Evolutionary conservation across 768 basidiomycete species (phyloP).

Genomic region (Tubosaeta brunneosetosa): DNA sequence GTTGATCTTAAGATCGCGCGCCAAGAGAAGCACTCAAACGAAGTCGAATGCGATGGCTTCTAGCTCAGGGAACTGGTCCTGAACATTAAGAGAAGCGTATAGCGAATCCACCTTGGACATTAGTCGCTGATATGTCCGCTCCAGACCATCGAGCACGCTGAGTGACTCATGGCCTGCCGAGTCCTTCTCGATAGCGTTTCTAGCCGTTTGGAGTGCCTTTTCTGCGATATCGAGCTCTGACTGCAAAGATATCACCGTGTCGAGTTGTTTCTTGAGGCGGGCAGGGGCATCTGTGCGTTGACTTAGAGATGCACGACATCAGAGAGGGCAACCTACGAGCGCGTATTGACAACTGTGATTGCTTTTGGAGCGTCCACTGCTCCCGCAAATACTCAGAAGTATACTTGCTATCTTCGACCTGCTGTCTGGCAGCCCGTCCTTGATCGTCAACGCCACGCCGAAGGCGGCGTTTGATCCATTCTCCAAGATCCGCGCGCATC

Average conservation of each 20-base stretch:
- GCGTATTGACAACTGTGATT: neutral
- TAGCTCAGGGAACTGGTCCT: neutral
- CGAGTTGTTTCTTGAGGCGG: neutral
- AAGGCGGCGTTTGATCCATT: neutral
- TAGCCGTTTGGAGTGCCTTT: neutral
- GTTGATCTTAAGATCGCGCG: conserved; percentile 1
- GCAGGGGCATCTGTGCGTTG: neutral
- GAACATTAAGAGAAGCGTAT: neutral
- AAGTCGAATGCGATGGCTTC: neutral
- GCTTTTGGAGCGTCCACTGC: neutral
- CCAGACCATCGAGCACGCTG: neutral
- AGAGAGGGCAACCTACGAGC: neutral
- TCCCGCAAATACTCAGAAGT: neutral
- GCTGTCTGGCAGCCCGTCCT: neutral
- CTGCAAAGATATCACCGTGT: neutral
- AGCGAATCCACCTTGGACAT: neutral
- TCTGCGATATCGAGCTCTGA: neutral
- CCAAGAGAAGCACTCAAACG: neutral
- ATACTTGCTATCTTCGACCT: neutral
- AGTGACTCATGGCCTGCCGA: neutral
- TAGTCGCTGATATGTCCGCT: neutral
- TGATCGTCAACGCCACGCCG: neutral
- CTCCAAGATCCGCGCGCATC: neutral
- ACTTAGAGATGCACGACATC: no score
- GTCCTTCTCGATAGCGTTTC: neutral